Percentiles rank a stretch among this genome's conserved stretches.
phyloP scores from a whole-genome alignment of 208 protist species.

The Leishmania gerbilli region DNA sequence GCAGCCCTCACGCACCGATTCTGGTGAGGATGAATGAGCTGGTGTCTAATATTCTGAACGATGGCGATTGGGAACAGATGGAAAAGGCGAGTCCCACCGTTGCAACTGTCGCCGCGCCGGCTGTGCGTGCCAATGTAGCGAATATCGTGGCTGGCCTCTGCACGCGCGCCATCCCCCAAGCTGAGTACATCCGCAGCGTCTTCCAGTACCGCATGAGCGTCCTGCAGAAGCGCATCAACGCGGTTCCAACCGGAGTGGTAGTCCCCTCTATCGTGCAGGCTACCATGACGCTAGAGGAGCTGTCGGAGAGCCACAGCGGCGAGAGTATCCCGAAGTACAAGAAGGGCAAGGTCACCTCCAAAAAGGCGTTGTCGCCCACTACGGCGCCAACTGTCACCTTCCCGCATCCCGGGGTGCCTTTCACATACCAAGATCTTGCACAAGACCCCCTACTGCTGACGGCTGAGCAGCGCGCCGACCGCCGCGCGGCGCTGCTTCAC shows the following conservation, averaged over 20 bases:
- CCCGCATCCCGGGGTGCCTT: conserved; percentile 16
- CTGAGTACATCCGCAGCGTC: conserved; percentile 23
- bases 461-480: conserved; percentile 12
- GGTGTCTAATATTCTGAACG: conserved; percentile 3
- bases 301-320: not conserved
- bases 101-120: not conserved
- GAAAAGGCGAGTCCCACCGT: not conserved
- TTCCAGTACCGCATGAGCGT: conserved; percentile 24
- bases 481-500: conserved; percentile 19
- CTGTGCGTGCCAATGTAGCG: not conserved
- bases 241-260: conserved; percentile 16
- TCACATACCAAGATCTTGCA: conserved; percentile 22
- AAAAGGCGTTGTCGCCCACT: not conserved
- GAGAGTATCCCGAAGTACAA: not conserved
- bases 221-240: conserved; percentile 15
- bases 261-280: conserved; percentile 19
- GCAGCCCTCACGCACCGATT: conserved; percentile 19
- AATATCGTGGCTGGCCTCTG: conserved; percentile 14
- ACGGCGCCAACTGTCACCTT: conserved; percentile 9
- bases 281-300: not conserved
- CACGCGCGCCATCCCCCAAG: conserved; percentile 22
- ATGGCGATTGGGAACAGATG: not conserved
- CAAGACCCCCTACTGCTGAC: conserved; percentile 17
- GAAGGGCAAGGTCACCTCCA: not conserved
- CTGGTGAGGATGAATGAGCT: conserved; percentile 11